Conservation (phyloP, 148 eudicot genomes). For the Simmondsia chinensis region DNA sequence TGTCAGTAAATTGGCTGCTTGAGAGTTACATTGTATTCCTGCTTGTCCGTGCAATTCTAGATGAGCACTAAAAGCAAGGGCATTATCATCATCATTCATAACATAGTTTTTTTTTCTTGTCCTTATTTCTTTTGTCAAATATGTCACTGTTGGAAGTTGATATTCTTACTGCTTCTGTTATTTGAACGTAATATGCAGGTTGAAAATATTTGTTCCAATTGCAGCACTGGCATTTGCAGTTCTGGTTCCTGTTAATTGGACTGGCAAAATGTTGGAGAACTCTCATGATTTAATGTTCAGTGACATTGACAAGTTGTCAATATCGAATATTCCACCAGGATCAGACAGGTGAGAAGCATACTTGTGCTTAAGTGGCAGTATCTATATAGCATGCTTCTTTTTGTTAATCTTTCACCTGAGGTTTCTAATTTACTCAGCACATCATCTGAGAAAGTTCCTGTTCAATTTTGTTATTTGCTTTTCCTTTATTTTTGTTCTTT, state of each 20-base stretch:
- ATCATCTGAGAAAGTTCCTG: too few species aligned
- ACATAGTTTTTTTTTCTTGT: neutral
- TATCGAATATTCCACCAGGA: conserved; percentile 74
- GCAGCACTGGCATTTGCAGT: conserved; percentile 68
- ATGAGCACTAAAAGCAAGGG: too few species aligned
- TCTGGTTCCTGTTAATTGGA: conserved; percentile 86
- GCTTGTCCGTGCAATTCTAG: too few species aligned
- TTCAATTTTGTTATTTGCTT: too few species aligned
- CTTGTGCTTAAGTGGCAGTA: too few species aligned
- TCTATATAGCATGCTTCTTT: too few species aligned
- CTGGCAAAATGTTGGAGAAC: conserved; percentile 47
- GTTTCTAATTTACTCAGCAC: too few species aligned
- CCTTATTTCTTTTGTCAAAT: neutral
- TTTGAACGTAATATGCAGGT: conserved; percentile 37
- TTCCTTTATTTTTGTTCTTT: too few species aligned
- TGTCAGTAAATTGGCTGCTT: too few species aligned
- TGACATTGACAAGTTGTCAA: conserved; percentile 84
- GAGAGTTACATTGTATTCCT: too few species aligned
- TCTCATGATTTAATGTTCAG: conserved; percentile 51
- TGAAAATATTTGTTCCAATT: conserved; percentile 96
- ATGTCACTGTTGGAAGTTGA: conserved; percentile 5
- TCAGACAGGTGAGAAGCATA: conserved; percentile 74
- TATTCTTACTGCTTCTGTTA: neutral
- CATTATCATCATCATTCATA: too few species aligned
- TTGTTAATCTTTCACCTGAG: too few species aligned